Base-by-base conservation (phyloP, 352 stramenopile species). In the Globisporangium polare region DNA sequence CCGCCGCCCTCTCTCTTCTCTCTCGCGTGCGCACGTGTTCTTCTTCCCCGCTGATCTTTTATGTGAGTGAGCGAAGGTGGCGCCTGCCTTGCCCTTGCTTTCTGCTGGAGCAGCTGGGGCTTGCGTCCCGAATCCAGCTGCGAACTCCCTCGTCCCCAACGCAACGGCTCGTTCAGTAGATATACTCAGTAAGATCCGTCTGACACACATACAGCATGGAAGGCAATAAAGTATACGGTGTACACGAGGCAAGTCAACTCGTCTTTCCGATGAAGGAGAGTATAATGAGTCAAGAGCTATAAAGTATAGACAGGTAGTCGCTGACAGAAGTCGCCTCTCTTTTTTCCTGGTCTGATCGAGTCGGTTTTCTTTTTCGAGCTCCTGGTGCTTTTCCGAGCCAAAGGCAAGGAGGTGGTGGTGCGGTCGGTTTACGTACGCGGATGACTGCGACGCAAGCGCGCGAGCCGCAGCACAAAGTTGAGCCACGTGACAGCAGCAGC, bases 31-130 rank as follows among this genome's bases (percentile, higher is more conserved):
- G 35, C 15, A 18, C 18, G 27, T n/a, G 12, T 56, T 35, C 35
- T 46, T 56, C 52, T 55, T 60, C 53, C 46, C 41, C 24, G n/a
- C 33, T 66, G 60, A 65, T 60, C 60, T 60, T 66, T 66, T 61
- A 17, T 35, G 29, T 50, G 60, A 53, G 60, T 60, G 60, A 37
- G 43, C 33, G n/a, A 60, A 49, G 42, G 27, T 46, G 54, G 37
- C 35, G 43, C 43, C n/a, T n/a, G n/a, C n/a, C n/a, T n/a, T n/a
- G n/a, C n/a, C 18, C n/a, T 50, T 24, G 17, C 8, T 35, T 67
- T 67, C 61, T 50, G 27, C 39, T 20, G 37, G 26, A 53, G 55
- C 62, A 60, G 55, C 56, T 67, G 41, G 41, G 35, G 26, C 45
- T 51, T 24, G n/a, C 6, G 35, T 46, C 47, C 47, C 33, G 13